Percentiles rank a stretch among this genome's conserved stretches.
Evolutionary conservation across 2,329 filamentous ascomycete species (phyloP).

Genomic region (Pseudocercospora fijiensis): DNA sequence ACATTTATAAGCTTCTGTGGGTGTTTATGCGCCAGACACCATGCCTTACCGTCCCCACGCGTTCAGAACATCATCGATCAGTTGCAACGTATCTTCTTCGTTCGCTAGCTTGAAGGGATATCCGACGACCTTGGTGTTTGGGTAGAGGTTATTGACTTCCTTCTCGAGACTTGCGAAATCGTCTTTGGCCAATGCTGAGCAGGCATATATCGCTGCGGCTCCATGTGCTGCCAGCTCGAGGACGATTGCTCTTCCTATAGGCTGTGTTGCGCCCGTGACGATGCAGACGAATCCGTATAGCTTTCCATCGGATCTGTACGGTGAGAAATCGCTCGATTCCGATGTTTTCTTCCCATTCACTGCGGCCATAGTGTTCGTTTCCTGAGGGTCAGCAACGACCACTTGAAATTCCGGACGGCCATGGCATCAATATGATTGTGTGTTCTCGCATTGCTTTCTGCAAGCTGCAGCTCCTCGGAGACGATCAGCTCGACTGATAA

Average conservation of each 20-base stretch:
- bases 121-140: constrained; percentile 62
- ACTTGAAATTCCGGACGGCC: background rate
- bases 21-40: background rate
- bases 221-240: constrained; percentile 63
- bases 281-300: constrained; percentile 66
- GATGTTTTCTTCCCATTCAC: constrained; percentile 22
- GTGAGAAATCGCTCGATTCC: constrained; percentile 52
- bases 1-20: constrained; percentile 8
- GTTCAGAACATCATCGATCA: constrained; percentile 65
- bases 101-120: constrained; percentile 60
- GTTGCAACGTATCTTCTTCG: constrained; percentile 59
- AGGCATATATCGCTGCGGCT: constrained; percentile 63
- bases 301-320: constrained; percentile 59
- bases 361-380: constrained; percentile 14
- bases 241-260: constrained; percentile 61
- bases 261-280: constrained; percentile 61
- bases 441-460: constrained; percentile 2
- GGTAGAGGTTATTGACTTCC: constrained; percentile 46
- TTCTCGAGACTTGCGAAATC: constrained; percentile 46
- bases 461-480: constrained; percentile 11
- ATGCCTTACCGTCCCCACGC: constrained; percentile 49
- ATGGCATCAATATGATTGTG: background rate
- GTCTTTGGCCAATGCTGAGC: constrained; percentile 46
- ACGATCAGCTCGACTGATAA: constrained; percentile 7
- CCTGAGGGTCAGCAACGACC: background rate